These are phyloP conservation scores for Pythium guiyangense DNA, from an alignment of 352 stramenopile species.

Conservation along the genomic window DNA sequence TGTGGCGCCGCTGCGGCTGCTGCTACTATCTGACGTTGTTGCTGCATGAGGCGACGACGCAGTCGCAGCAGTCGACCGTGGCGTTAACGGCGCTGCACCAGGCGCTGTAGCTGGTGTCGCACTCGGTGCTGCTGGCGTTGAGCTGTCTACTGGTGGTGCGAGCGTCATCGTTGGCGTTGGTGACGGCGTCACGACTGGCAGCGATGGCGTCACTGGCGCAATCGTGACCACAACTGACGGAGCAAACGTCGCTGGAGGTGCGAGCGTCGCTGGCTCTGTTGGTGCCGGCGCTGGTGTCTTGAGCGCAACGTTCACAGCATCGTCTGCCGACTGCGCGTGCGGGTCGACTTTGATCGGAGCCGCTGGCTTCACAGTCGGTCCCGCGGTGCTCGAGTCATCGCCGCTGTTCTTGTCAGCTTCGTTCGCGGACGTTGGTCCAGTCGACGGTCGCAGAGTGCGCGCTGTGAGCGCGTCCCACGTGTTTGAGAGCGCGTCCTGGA, in stretches of 20 bases:
- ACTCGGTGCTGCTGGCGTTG: not conserved
- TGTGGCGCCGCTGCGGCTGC: not conserved
- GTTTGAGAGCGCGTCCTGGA: not conserved
- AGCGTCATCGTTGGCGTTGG: not conserved
- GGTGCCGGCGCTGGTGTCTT: constrained; percentile 6
- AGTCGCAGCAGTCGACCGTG: not conserved
- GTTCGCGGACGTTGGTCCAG: constrained; percentile 1
- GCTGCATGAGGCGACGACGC: not conserved
- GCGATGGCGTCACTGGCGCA: constrained; percentile 1
- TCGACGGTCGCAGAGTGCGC: constrained; percentile 6
- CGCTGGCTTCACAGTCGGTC: not conserved
- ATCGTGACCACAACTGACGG: not conserved
- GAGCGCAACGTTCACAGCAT: constrained; percentile 11
- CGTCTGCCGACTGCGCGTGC: constrained; percentile 9
- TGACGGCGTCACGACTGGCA: not conserved
- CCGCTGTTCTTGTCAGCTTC: constrained; percentile 1
- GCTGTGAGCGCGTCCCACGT: constrained; percentile 5
- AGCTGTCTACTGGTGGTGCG: not conserved
- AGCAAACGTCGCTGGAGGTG: not conserved
- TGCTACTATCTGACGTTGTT: not conserved
- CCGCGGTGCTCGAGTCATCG: not conserved
- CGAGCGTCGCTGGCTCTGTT: not conserved
- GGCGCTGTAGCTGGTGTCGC: constrained; percentile 4
- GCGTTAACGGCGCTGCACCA: not conserved
- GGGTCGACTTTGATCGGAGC: constrained; percentile 1